Base-by-base conservation (phyloP, 129 eudicot genomes). In the Chrysanthemum seticuspe region DNA sequence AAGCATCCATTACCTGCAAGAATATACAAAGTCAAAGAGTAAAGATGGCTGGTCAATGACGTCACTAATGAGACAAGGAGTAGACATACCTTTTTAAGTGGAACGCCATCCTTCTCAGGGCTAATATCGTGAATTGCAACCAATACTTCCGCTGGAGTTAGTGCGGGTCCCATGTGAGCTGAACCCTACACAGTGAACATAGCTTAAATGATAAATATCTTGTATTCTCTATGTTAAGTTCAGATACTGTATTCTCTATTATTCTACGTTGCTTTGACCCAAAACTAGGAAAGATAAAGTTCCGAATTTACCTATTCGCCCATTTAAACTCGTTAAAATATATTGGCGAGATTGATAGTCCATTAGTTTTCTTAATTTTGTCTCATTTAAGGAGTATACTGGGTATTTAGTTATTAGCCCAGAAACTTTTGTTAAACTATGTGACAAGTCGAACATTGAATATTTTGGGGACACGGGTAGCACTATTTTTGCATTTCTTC, bases 101-200 rank as follows among this genome's bases (percentile, higher is more conserved):
- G 89, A 85, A 95, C 82, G 2, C 89, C 87, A 73, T 95, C 99
- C 76, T 76, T 90, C 57, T 95, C 97, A 1, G 99, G 97, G 65
- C 51, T 80, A 45, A 95, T 90, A 75, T 85, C 96, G 62, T 95
- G 99, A 49, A 95, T 90, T 52, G 99, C 99, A 69, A 95, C 99
- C 82, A 95, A 80, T 9, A 90, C 99, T 85, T 95, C 97, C 5
- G 87, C 96, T 63, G 99, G 99, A 36, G 99, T 90, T 80, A 95
- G 76, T 72, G 99, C 97, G 11, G 99, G 96, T 71, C 99, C 99
- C 61, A 87, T 84, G 77, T 84, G 96, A 65, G 99, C 99, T 65
- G 99, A 86, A 59, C 99, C 99, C 99, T 95, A 88, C 50, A 63
- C 27, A 47, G 31, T 34, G 36, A 78, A 64, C 67, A 76, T 40